These are phyloP conservation scores for Vicia villosa DNA, from an alignment of 306 rosid species.

Conservation along the genomic window DNA sequence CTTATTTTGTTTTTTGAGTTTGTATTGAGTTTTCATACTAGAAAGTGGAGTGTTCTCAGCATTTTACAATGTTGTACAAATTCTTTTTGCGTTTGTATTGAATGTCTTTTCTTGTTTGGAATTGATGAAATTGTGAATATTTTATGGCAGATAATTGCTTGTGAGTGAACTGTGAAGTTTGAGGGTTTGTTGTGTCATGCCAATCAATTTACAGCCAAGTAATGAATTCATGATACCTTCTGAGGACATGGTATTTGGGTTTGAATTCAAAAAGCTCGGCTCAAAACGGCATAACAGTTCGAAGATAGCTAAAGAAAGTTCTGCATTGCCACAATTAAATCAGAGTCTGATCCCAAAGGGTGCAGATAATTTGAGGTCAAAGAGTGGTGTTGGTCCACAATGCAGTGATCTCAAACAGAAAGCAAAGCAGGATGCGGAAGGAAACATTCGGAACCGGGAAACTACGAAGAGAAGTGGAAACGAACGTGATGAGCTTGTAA, in stretches of 20 bases:
- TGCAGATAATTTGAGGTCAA: conserved; percentile 53
- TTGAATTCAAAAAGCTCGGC: conserved; percentile 48
- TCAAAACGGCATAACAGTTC: conserved; percentile 55
- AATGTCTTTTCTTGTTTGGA: not conserved
- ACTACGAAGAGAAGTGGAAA: conserved; percentile 39
- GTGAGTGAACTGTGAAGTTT: conserved; percentile 37
- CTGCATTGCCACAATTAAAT: conserved; percentile 38
- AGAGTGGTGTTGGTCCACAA: conserved; percentile 42
- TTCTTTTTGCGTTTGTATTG: not conserved
- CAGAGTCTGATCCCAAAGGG: conserved; percentile 35
- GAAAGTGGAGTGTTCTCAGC: conserved; percentile 5
- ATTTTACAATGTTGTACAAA: not conserved
- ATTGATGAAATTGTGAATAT: conserved; percentile 31
- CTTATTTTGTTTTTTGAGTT: not conserved
- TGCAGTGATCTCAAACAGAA: conserved; percentile 43
- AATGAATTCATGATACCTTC: conserved; percentile 44
- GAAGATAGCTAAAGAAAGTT: conserved; percentile 50
- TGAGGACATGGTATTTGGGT: conserved; percentile 60
- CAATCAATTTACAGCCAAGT: conserved; percentile 32
- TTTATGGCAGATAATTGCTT: conserved; percentile 30
- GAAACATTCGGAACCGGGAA: conserved; percentile 31
- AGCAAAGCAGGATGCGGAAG: conserved; percentile 38
- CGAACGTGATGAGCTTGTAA: conserved; percentile 81
- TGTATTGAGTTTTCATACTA: not conserved
- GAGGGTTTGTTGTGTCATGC: conserved; percentile 41